Evolutionary conservation across 345 rosid genomes (phyloP).

Genomic region (Eucalyptus pauciflora): DNA sequence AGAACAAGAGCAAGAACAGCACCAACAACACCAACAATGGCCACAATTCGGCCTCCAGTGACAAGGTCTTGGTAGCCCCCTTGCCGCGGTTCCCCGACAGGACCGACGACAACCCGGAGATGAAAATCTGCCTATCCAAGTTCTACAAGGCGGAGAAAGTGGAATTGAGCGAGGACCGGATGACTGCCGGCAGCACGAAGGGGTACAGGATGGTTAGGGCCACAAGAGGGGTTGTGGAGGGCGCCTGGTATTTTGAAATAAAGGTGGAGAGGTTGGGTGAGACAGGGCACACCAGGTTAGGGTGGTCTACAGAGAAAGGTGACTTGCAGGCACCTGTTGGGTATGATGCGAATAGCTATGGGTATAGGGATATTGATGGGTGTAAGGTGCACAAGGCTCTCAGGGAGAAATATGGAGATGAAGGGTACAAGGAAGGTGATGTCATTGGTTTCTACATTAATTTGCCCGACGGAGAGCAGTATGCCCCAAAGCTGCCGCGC

Average conservation of each 20-base stretch:
- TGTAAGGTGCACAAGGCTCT: constrained; percentile 93
- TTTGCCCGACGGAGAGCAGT: constrained; percentile 69
- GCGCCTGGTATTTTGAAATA: constrained; percentile 96
- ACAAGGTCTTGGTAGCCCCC: constrained; percentile 64
- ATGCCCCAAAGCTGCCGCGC: constrained; percentile 68
- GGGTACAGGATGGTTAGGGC: constrained; percentile 98
- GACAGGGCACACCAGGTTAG: constrained; percentile 88
- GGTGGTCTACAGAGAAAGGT: constrained; percentile 95
- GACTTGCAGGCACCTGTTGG: constrained; percentile 99
- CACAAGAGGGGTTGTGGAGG: constrained; percentile 86
- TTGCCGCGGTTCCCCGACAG: constrained; percentile 75
- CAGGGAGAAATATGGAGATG: constrained; percentile 82
- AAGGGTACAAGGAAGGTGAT: constrained; percentile 90
- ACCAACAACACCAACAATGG: constrained; percentile 12
- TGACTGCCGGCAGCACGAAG: constrained; percentile 81
- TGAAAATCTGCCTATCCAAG: constrained; percentile 73
- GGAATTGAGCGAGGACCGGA: constrained; percentile 72
- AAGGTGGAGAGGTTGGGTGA: constrained; percentile 72
- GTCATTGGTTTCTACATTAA: constrained; percentile 86
- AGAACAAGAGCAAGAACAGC: constrained; percentile 28
- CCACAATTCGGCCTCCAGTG: constrained; percentile 14
- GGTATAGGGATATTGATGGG: constrained; percentile 94
- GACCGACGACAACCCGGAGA: constrained; percentile 61
- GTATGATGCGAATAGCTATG: constrained; percentile 87
- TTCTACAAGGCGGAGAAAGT: constrained; percentile 97